Conservation (phyloP, 2,329 filamentous ascomycete genomes). For the Ophiostoma novo-ulmi region DNA sequence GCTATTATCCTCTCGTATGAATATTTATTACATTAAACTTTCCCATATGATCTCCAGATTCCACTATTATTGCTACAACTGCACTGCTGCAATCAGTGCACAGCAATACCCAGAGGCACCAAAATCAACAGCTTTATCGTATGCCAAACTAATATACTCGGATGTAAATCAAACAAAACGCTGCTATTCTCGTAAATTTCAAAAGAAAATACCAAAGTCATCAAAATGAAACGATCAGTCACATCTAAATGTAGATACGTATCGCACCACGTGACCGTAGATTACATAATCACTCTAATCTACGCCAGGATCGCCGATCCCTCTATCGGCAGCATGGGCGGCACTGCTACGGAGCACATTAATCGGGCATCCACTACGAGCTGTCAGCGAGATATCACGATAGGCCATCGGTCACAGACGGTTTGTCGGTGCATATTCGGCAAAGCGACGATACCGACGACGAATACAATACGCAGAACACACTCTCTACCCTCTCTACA, state of each 20-base stretch:
- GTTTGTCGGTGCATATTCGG: neutral
- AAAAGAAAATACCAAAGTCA: neutral
- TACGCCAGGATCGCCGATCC: conserved; percentile 1
- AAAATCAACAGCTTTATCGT: neutral
- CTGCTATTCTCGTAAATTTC: neutral
- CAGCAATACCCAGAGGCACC: neutral
- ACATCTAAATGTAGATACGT: neutral
- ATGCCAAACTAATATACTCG: neutral
- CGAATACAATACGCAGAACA: neutral
- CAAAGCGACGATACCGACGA: neutral
- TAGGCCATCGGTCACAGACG: neutral
- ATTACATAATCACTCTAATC: neutral
- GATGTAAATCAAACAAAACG: neutral
- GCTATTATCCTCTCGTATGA: too few relatives aligned
- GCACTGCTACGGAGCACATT: neutral
- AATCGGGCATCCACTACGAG: neutral
- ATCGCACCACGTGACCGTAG: neutral
- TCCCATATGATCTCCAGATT: neutral
- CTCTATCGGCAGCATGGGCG: neutral
- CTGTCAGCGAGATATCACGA: neutral
- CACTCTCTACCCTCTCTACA: neutral
- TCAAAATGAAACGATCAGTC: neutral
- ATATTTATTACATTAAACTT: neutral
- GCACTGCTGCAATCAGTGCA: neutral
- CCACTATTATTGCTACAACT: neutral